phyloP scores from a whole-genome alignment of 179 eudicot species.

The Beta macrorhiza region DNA sequence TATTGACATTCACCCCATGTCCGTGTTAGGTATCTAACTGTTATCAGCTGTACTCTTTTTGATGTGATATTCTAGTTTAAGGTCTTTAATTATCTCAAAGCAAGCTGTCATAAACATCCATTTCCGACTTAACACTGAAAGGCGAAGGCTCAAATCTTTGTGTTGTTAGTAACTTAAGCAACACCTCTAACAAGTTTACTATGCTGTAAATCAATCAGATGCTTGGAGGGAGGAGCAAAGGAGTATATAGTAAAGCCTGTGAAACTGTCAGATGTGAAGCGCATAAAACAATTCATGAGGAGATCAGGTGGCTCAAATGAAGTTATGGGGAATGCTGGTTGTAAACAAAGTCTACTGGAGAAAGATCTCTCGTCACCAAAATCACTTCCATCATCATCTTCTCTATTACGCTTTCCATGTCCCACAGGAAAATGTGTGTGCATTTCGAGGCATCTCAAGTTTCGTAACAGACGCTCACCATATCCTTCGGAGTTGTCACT shows the following conservation, averaged over 20 bases:
- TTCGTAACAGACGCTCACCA: constrained; percentile 26
- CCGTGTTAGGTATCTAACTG: too few species aligned
- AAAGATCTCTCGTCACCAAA: neutral
- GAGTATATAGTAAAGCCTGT: constrained; percentile 77
- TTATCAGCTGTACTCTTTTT: too few species aligned
- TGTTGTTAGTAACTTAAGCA: too few species aligned
- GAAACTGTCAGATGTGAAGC: constrained; percentile 63
- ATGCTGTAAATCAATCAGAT: constrained; percentile 30
- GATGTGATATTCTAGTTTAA: too few species aligned
- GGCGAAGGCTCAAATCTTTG: too few species aligned
- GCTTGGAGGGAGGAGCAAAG: constrained; percentile 82
- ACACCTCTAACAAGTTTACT: too few species aligned
- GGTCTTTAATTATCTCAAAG: too few species aligned
- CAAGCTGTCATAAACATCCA: too few species aligned
- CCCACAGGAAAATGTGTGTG: constrained; percentile 21
- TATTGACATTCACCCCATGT: too few species aligned
- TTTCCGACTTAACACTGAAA: too few species aligned
- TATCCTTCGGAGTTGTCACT: neutral
- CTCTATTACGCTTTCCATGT: constrained; percentile 19
- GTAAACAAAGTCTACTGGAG: neutral
- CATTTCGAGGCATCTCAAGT: constrained; percentile 26
- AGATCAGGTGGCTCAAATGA: too few species aligned
- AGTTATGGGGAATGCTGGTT: too few species aligned
- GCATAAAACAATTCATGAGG: constrained; percentile 47
- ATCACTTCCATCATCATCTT: constrained; percentile 10